Conservation (phyloP, 306 rosid species). For the Geum urbanum region DNA sequence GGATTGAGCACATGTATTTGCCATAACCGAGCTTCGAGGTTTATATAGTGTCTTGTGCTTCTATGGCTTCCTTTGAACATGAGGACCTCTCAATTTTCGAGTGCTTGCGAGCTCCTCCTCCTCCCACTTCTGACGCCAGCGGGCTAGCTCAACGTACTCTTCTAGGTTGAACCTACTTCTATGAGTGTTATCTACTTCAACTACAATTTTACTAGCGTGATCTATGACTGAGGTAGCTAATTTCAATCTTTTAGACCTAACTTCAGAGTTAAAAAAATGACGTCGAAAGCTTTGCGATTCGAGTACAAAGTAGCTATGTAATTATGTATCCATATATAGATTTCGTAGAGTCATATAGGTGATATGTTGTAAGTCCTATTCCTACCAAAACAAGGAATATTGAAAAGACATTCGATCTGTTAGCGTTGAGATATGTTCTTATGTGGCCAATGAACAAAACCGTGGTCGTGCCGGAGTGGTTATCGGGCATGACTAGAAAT, state of each 20-base stretch:
- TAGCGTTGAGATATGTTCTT: no score
- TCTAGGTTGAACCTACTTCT: constrained; percentile 89
- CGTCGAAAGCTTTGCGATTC: no score
- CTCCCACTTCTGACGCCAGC: constrained; percentile 87
- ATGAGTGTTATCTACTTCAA: constrained; percentile 74
- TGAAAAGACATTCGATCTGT: no score
- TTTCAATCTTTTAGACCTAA: background rate
- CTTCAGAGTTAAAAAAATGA: background rate
- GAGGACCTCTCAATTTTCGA: constrained; percentile 74
- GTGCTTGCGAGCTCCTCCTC: constrained; percentile 45
- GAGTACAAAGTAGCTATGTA: no score
- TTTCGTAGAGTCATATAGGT: no score
- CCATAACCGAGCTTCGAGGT: constrained; percentile 85
- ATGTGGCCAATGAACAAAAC: background rate
- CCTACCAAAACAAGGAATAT: no score
- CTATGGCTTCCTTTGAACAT: constrained; percentile 81
- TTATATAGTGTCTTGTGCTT: constrained; percentile 83
- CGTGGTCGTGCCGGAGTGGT: constrained; percentile 34
- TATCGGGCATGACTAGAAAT: constrained; percentile 36
- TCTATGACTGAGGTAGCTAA: background rate
- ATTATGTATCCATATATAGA: no score
- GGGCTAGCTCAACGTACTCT: constrained; percentile 81
- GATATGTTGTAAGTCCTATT: no score
- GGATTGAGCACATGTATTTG: constrained; percentile 94
- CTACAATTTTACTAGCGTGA: constrained; percentile 31